Evolutionary conservation across 75 land plant genomes (phyloP), one percentile per base, ranked within the genome.

Genomic region (Selaginella moellendorffii): DNA sequence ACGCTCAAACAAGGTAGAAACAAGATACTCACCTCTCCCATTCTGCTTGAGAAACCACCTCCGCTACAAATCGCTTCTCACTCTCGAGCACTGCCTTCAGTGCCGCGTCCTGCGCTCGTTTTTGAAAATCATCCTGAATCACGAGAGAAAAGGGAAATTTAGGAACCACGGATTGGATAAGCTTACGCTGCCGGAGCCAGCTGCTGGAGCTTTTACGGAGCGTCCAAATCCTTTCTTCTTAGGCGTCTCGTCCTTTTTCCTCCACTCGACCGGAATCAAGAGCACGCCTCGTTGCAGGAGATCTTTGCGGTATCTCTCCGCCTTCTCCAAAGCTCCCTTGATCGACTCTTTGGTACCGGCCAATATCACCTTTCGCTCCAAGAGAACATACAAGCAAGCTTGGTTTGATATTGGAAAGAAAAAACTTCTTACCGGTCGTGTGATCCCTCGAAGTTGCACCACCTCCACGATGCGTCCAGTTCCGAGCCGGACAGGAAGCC

Each of bases 21-120:
- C 51, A n/a, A n/a, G n/a, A n/a, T n/a, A n/a, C 24, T 53, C 1
- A 83, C 97, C 97, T 91, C 79, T 91, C 88, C 97, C 97, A 91
- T 77, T 84, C 92, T 22, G 18, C 31, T 42, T 84, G 82, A 30
- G 97, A 84, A 8, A 91, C 81, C 29, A 77, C 74, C 59, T 86
- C 85, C n/a, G 92, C 92, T 58, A 73, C 81, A 68, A 87, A 79
- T 21, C 85, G 77, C 27, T 74, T 68, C 61, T 82, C 92, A 53
- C 83, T 80, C 79, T 87, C 74, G 54, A 79, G 64, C 20, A 73
- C 78, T 62, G 88, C 77, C 68, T 91, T 91, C 19, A 85, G 67
- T 65, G 83, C 60, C 22, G 84, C 73, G 14, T 82, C 80, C 61
- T 75, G 80, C 53, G 85, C 75, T 59, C 83, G 71, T 62, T 82